Conservation (phyloP, 2,329 filamentous ascomycete genomes). For the Diaporthe sp. region DNA sequence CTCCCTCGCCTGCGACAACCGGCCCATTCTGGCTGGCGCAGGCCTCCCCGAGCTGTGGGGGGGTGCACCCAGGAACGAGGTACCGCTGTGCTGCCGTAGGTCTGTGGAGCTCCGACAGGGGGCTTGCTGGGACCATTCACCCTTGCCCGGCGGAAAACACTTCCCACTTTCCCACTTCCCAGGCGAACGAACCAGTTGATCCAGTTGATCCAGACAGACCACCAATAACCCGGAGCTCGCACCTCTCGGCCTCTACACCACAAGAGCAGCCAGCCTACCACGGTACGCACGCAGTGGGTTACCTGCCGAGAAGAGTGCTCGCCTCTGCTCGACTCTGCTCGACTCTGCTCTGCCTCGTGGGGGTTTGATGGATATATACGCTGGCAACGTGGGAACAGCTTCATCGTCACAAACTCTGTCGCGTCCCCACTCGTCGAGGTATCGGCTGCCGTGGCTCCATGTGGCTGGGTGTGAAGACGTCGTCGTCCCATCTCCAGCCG, state of each 20-base stretch:
- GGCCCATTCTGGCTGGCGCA: neutral
- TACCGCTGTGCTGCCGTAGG: neutral
- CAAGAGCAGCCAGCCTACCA: neutral
- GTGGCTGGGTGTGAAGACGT: slow-evolving; percentile 24
- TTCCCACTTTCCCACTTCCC: slow-evolving; percentile 31
- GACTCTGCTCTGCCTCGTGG: neutral
- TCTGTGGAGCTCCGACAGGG: slow-evolving; percentile 13
- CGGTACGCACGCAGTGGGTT: neutral
- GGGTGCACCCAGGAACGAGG: slow-evolving; percentile 35
- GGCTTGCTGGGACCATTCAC: slow-evolving; percentile 2
- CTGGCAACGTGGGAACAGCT: neutral
- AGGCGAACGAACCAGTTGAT: slow-evolving; percentile 6
- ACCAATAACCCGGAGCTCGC: neutral
- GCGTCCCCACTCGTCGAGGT: neutral
- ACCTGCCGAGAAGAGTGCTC: neutral
- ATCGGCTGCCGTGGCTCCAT: neutral
- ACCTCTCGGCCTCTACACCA: neutral
- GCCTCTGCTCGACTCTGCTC: too few relatives aligned
- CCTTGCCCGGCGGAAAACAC: slow-evolving; percentile 26
- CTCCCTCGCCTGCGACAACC: slow-evolving; percentile 16
- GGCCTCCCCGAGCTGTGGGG: slow-evolving; percentile 22
- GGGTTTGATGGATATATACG: neutral
- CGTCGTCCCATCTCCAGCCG: slow-evolving; percentile 21
- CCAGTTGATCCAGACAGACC: slow-evolving; percentile 23
- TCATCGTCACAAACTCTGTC: neutral